Evolutionary conservation across 164 flowering plant genomes (phyloP), one percentile per base, ranked within the genome.

Genomic region (Kingdonia uniflora): DNA sequence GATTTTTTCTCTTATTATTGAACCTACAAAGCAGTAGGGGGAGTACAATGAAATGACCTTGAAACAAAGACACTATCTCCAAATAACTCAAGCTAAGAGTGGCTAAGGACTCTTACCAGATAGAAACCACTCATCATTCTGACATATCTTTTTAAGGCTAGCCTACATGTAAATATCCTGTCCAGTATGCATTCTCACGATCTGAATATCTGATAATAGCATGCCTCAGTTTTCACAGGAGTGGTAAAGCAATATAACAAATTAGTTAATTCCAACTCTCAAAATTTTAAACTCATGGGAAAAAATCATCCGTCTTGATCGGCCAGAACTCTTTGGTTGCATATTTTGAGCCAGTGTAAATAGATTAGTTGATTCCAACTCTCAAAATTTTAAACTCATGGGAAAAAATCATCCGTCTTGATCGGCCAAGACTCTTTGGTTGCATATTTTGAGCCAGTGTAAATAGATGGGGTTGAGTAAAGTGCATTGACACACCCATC

Each of bases 401-500:
- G 97, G 59, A 92, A 92, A 62, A 65, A 92, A 59, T 92, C 99
- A 47, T 80, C 87, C 14, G 80, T 76, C 67, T 92, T 92, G 51
- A 84, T 59, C 11, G 95, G 95, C 99, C 99, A 92, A 14, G 74
- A 38, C 54, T 72, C 72, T 45, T 80, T 71, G 52, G 74, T 47
- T 38, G 82, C 85, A 71, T 73, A 65, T 68, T 92, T 92, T 61
- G 97, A 95, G 75, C 84, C 95, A 33, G 95, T 83, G 55, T 92
- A 92, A 42, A 92, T 68, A 35, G 97, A 84, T 26, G 97, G 95
- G 14, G 95, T 84, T 57, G 99, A 92, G 68, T 92, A 92, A 15
- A 92, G 75, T 20, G 89, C 97, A 75, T 92, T 86, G 29, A 88
- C 90, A 58, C 97, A 94, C 20, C 97, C 97, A 79, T 92, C 99